Base-by-base conservation (phyloP, 306 rosid species). In the Begonia loranthoides region DNA sequence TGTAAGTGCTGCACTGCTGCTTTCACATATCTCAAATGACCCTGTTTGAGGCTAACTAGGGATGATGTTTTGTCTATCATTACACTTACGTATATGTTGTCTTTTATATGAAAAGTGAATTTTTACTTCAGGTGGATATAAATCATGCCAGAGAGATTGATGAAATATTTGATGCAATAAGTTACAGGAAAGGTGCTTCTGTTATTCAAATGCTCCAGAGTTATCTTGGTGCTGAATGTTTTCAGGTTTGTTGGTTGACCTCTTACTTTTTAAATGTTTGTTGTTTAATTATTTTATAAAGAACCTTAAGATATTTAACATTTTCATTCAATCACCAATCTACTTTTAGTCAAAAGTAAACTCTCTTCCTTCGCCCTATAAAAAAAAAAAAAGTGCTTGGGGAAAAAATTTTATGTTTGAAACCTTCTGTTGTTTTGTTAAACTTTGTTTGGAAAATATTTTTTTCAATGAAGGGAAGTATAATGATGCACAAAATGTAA, bases 171-270 rank as follows among this genome's bases (percentile, higher is more conserved):
- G 97, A 89, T 66, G 81, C 95, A 17, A 82, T 89, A 69, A 89
- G 93, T 66, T 85, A 89, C 13, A 69, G 74, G 50, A 89, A 89
- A 74, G 97, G 97, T 53, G 97, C 97, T 63, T 75, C 94, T 60
- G 82, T 89, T 38, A 89, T 89, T 59, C 75, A 94, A 76, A 89
- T 89, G 97, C 77, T 89, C 57, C 95, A 89, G 56, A 89, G 93
- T 73, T 89, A 84, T 70, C 97, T 89, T 14, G 97, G 97, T 41
- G 94, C 94, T 6, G 83, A 79, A 59, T 38, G 63, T 71, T 89
- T 89, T 76, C 97, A 89, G 95, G 97, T 85, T 43, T 49, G 73
- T 73, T 41, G 19, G 22, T 48, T 34, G 16, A 43, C 59, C 34
- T 64, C 66, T 41, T n/a, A 14, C 62, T 48, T 70, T 10, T 56